Conservation (phyloP, 2,329 filamentous ascomycete species). For the Fusarium camptoceras region DNA sequence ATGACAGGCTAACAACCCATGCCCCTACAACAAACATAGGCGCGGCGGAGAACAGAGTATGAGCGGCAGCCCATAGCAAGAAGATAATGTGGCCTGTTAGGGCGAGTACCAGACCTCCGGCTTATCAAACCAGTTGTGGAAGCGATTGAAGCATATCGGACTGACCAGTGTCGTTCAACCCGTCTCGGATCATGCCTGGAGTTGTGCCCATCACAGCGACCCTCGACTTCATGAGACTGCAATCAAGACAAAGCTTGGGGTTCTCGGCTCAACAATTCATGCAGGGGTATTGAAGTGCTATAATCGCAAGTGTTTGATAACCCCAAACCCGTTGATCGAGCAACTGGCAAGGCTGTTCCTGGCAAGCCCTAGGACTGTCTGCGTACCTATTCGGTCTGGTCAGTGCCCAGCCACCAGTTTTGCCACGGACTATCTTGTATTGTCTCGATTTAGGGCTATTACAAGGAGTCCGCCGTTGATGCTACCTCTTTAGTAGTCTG, state of each 20-base stretch:
- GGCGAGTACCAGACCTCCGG: not conserved
- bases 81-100: not conserved
- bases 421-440: not conserved
- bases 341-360: not conserved
- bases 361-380: not conserved
- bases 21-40: not conserved
- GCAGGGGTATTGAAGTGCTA: not conserved
- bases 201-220: not conserved
- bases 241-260: not conserved
- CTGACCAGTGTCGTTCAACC: not conserved
- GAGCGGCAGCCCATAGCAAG: not conserved
- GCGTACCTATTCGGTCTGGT: not conserved
- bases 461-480: not conserved
- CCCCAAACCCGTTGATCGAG: not conserved
- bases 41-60: not conserved
- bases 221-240: not conserved
- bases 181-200: not conserved
- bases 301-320: not conserved
- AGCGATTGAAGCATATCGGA: not conserved
- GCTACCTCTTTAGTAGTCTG: not conserved
- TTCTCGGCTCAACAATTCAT: not conserved
- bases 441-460: not conserved
- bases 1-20: not conserved
- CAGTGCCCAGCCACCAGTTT: not conserved
- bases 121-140: not conserved